Percentiles rank a stretch among this genome's conserved stretches.
Conservation (phyloP, 2,329 filamentous ascomycete genomes). For the Purpureocillium takamizusanense region DNA sequence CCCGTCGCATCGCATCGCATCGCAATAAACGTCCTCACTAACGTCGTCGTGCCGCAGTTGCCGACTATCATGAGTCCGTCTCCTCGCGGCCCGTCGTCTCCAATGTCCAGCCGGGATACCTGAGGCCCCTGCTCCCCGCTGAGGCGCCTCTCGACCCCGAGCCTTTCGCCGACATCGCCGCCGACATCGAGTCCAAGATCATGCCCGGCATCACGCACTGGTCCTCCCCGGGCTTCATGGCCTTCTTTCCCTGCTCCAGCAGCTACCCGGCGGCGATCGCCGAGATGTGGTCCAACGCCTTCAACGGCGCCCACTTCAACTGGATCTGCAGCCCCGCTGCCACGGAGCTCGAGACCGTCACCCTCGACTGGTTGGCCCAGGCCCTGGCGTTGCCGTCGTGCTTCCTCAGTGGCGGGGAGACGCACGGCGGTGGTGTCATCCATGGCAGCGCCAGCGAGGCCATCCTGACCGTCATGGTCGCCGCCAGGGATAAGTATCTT, state of each 20-base stretch:
- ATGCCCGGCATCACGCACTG: constrained; percentile 91
- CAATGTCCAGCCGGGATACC: constrained; percentile 74
- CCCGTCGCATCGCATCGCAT: neutral
- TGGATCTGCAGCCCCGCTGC: constrained; percentile 92
- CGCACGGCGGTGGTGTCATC: constrained; percentile 78
- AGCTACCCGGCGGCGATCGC: constrained; percentile 82
- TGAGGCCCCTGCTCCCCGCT: constrained; percentile 66
- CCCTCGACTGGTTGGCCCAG: constrained; percentile 84
- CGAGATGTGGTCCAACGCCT: constrained; percentile 83
- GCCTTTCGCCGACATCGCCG: constrained; percentile 69
- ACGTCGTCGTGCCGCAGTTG: constrained; percentile 43
- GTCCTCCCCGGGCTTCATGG: constrained; percentile 92
- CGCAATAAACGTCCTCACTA: neutral
- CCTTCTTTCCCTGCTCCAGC: constrained; percentile 80
- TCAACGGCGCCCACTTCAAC: constrained; percentile 89
- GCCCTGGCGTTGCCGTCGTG: constrained; percentile 63
- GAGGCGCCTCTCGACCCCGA: constrained; percentile 57
- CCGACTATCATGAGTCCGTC: constrained; percentile 74
- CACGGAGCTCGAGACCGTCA: constrained; percentile 87
- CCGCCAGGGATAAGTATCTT: constrained; percentile 73
- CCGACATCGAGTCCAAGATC: constrained; percentile 78
- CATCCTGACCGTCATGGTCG: constrained; percentile 77
- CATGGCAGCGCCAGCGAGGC: constrained; percentile 87
- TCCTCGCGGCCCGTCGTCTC: constrained; percentile 64
- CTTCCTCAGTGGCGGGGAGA: constrained; percentile 65